phyloP scores from a whole-genome alignment of 1,139 yeast species.

The Sugiyamaella castrensis region DNA sequence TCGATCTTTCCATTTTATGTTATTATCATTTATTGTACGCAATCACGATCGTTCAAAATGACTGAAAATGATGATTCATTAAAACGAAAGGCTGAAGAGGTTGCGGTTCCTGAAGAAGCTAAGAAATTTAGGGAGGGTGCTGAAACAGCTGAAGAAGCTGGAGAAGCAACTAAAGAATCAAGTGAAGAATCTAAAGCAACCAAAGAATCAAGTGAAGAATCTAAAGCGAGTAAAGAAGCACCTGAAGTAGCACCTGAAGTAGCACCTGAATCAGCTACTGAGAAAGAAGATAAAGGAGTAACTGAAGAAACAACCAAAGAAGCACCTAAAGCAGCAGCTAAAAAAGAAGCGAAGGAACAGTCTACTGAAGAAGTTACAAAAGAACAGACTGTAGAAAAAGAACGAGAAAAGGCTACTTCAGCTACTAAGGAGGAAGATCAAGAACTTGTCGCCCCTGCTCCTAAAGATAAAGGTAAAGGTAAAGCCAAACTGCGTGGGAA shows the following conservation, averaged over 20 bases:
- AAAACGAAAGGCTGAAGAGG: conserved; percentile 23
- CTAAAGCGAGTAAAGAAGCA: background rate
- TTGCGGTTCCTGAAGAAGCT: conserved; percentile 25
- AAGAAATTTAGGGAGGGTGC: conserved; percentile 27
- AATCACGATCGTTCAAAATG: conserved; percentile 2
- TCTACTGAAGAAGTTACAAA: conserved; percentile 38
- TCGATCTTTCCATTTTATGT: too few species aligned
- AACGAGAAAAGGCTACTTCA: conserved; percentile 10
- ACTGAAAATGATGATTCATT: conserved; percentile 17
- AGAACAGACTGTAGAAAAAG: too few species aligned
- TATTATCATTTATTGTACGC: too few species aligned
- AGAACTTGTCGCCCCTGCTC: conserved; percentile 3
- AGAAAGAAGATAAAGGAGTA: conserved; percentile 8
- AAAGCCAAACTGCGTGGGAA: conserved; percentile 29
- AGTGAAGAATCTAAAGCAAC: conserved; percentile 19
- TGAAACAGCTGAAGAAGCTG: conserved; percentile 4
- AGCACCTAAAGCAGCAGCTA: too few species aligned
- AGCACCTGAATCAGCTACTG: background rate
- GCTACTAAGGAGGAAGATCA: conserved; percentile 4
- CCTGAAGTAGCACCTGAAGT: background rate
- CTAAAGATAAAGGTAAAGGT: conserved; percentile 23
- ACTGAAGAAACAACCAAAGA: conserved; percentile 18
- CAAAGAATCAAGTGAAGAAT: conserved; percentile 4
- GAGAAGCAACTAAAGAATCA: conserved; percentile 3
- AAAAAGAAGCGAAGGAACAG: too few species aligned